phyloP scores from a whole-genome alignment of 1,284 basidiomycete species.

The Ustilago bromivora region DNA sequence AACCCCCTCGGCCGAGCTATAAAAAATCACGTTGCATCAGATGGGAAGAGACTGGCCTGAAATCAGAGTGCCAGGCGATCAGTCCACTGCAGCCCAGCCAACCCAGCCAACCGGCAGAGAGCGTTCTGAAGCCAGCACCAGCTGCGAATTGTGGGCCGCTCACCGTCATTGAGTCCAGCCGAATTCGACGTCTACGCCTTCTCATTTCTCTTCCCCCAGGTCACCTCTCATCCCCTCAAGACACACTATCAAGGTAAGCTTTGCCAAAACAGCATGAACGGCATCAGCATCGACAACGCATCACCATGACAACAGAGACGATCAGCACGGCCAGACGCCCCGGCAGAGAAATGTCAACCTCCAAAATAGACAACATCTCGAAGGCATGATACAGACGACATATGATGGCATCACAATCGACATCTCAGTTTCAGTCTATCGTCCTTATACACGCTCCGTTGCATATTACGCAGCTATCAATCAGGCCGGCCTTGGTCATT shows the following conservation, averaged over 20 bases:
- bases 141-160: constrained; percentile 3
- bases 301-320: constrained; percentile 22
- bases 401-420: neutral
- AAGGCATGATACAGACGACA: constrained; percentile 1
- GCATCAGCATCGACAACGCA: constrained; percentile 20
- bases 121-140: too few relatives aligned
- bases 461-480: neutral
- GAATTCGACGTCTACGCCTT: constrained; percentile 32
- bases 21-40: too few relatives aligned
- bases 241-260: constrained; percentile 53
- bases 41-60: neutral
- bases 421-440: neutral
- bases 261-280: constrained; percentile 22
- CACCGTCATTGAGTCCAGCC: constrained; percentile 14
- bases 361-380: neutral
- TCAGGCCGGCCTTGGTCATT: neutral
- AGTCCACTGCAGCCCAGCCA: too few relatives aligned
- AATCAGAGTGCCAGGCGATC: neutral
- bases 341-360: constrained; percentile 2
- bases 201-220: constrained; percentile 38
- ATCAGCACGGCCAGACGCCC: neutral
- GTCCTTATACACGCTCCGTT: neutral
- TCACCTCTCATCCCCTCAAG: constrained; percentile 53
- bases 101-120: too few relatives aligned
- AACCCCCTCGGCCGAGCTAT: too few relatives aligned